These are phyloP conservation scores for Geotrichum siamense DNA, from an alignment of 1,139 yeast genomes.

Conservation along the genomic window DNA sequence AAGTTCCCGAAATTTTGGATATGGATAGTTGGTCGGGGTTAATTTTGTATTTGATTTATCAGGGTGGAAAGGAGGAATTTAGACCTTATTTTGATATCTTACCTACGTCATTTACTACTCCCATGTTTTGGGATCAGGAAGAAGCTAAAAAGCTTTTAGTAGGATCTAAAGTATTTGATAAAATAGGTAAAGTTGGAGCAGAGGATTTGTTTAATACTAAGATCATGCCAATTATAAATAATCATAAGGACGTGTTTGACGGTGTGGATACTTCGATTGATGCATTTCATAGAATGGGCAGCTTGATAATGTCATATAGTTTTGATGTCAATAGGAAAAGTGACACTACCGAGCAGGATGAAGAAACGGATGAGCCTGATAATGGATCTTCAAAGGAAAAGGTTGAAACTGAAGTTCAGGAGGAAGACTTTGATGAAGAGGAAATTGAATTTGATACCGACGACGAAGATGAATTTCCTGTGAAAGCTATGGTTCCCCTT, in stretches of 20 bases:
- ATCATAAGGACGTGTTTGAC: constrained; percentile 26
- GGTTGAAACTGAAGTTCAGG: constrained; percentile 31
- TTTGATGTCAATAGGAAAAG: constrained; percentile 45
- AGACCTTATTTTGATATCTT: constrained; percentile 59
- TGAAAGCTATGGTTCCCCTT: constrained; percentile 85
- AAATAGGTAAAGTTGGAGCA: constrained; percentile 69
- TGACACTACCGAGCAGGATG: not conserved
- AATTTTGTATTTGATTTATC: constrained; percentile 49
- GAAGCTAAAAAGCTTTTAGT: constrained; percentile 46
- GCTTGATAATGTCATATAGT: constrained; percentile 58
- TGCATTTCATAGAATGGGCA: constrained; percentile 66
- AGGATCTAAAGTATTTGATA: constrained; percentile 63
- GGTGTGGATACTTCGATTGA: constrained; percentile 41
- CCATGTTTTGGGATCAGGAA: constrained; percentile 68
- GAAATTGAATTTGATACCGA: constrained; percentile 34
- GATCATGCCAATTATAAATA: constrained; percentile 33
- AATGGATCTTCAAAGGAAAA: constrained; percentile 28
- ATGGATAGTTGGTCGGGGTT: constrained; percentile 67
- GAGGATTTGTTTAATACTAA: constrained; percentile 46
- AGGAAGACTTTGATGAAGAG: constrained; percentile 13
- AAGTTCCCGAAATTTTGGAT: constrained; percentile 40
- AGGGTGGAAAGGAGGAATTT: constrained; percentile 51
- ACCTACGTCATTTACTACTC: constrained; percentile 57
- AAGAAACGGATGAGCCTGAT: constrained; percentile 13
- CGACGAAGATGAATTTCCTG: constrained; percentile 41